A percentile compares a stretch with the other conserved stretches of the same genome.
Evolutionary conservation across 1,139 yeast genomes (phyloP).

Genomic region (Scheffersomyces titani): DNA sequence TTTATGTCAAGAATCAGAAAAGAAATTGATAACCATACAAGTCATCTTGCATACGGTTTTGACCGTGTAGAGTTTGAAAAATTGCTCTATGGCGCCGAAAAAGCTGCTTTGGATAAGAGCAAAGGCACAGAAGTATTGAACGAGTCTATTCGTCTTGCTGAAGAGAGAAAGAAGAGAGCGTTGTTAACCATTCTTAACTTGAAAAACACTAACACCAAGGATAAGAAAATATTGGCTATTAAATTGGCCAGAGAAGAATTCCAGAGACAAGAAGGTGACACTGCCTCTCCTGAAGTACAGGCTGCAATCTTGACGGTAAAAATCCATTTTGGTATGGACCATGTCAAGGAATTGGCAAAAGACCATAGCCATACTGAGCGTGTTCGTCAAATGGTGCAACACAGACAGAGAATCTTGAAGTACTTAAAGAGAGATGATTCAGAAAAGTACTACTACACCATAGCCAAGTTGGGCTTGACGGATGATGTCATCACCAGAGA

Average conservation of each 20-base stretch:
- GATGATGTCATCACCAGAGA: conserved; percentile 79
- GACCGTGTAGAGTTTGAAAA: conserved; percentile 69
- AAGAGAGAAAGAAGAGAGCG: conserved; percentile 66
- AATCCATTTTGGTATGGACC: conserved; percentile 77
- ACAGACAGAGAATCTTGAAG: conserved; percentile 79
- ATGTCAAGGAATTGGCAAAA: conserved; percentile 69
- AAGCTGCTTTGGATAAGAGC: conserved; percentile 36
- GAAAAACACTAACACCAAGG: conserved; percentile 66
- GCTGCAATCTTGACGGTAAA: conserved; percentile 86
- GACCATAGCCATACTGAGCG: conserved; percentile 70
- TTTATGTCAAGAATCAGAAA: conserved; percentile 69
- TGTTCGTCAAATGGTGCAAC: conserved; percentile 82
- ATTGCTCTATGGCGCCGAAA: conserved; percentile 73
- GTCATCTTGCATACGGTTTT: conserved; percentile 60
- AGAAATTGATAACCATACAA: conserved; percentile 58
- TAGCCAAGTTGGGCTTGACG: conserved; percentile 82
- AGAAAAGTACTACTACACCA: conserved; percentile 79
- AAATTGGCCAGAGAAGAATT: conserved; percentile 75
- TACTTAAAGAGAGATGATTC: conserved; percentile 81
- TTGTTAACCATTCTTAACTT: conserved; percentile 71
- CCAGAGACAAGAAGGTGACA: conserved; percentile 82
- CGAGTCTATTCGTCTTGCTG: conserved; percentile 44
- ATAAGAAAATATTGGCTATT: conserved; percentile 60
- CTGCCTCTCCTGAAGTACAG: conserved; percentile 94
- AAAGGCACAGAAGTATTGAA: conserved; percentile 43